Percentiles rank a stretch among this genome's conserved stretches.
Evolutionary conservation across 257 asterid genomes (phyloP).

Genomic region (Knoxia roxburghii): DNA sequence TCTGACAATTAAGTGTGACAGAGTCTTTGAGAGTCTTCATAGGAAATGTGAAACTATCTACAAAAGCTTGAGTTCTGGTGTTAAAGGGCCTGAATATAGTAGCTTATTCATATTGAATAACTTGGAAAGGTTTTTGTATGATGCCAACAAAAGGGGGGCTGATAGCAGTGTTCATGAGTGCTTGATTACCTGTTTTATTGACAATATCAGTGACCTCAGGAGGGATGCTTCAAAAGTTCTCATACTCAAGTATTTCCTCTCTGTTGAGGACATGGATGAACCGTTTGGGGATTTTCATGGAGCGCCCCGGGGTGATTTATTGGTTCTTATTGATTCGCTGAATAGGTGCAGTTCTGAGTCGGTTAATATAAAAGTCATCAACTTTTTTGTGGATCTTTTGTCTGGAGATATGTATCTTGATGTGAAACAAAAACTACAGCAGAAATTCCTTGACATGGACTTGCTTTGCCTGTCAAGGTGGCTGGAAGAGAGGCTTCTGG

Average conservation of each 20-base stretch:
- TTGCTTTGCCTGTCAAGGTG: constrained; percentile 59
- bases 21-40: constrained; percentile 62
- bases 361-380: constrained; percentile 65
- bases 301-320: constrained; percentile 55
- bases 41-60: constrained; percentile 63
- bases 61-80: constrained; percentile 47
- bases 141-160: constrained; percentile 35
- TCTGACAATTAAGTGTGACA: constrained; percentile 62
- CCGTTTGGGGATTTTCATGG: constrained; percentile 45
- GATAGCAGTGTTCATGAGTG: constrained; percentile 61
- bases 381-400: constrained; percentile 70
- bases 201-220: constrained; percentile 55
- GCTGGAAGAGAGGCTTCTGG: constrained; percentile 80
- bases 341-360: constrained; percentile 68
- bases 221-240: constrained; percentile 41
- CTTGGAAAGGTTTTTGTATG: constrained; percentile 64
- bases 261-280: constrained; percentile 51
- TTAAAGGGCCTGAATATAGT: constrained; percentile 61
- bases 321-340: constrained; percentile 73
- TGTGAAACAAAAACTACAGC: constrained; percentile 57
- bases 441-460: constrained; percentile 67
- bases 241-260: constrained; percentile 52
- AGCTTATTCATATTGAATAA: constrained; percentile 62
- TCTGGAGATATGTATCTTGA: constrained; percentile 50
- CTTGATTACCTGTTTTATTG: constrained; percentile 55